Evolutionary conservation across 2,329 filamentous ascomycete genomes (phyloP).

Genomic region (Botrytis squamosa): DNA sequence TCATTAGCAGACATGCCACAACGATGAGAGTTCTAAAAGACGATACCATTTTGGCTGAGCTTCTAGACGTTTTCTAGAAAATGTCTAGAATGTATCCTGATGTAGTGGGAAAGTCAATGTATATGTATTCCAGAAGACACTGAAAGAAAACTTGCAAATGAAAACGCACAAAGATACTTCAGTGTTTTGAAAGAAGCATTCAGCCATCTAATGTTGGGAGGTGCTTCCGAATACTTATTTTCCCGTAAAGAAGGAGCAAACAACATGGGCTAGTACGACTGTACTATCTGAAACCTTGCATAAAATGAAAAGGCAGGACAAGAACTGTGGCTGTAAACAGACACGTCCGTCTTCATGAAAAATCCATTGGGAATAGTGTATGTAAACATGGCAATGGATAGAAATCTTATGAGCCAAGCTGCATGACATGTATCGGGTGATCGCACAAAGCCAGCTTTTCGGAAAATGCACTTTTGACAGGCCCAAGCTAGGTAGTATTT

Average conservation of each 20-base stretch:
- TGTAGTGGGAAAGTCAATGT: background rate
- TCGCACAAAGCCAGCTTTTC: constrained; percentile 12
- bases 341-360: background rate
- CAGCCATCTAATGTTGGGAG: background rate
- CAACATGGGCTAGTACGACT: background rate
- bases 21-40: constrained; percentile 27
- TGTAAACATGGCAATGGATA: constrained; percentile 4
- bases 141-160: background rate
- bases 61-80: background rate
- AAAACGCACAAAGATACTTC: background rate
- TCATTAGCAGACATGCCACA: constrained; percentile 24
- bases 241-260: constrained; percentile 2
- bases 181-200: background rate
- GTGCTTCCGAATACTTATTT: constrained; percentile 10
- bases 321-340: constrained; percentile 6
- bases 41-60: constrained; percentile 16
- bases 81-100: background rate
- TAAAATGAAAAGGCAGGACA: background rate
- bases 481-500: background rate
- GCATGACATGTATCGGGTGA: constrained; percentile 8
- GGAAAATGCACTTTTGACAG: background rate
- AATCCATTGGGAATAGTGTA: background rate
- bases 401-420: background rate
- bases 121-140: background rate
- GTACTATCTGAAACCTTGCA: background rate